phyloP scores from a whole-genome alignment of 306 rosid species.

The Corylus heterophylla region DNA sequence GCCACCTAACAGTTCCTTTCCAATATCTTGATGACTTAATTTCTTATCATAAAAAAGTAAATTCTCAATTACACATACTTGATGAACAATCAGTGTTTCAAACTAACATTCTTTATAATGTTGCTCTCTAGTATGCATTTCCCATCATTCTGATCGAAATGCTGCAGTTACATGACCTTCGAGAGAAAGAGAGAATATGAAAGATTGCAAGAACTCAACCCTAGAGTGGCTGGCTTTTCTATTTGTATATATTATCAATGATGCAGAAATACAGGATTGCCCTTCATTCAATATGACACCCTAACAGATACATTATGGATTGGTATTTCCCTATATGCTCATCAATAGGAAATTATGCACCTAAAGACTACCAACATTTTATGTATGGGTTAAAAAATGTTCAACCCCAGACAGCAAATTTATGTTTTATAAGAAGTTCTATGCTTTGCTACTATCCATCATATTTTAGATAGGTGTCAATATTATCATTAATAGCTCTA shows the following conservation, averaged over 20 bases:
- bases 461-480: background rate
- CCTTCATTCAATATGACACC: background rate
- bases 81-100: background rate
- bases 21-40: background rate
- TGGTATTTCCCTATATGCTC: background rate
- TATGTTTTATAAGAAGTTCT: background rate
- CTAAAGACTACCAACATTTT: background rate
- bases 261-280: background rate
- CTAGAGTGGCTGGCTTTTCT: background rate
- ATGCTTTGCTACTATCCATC: background rate
- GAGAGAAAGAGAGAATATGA: background rate
- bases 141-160: background rate
- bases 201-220: background rate
- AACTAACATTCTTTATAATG: too few relatives aligned
- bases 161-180: background rate
- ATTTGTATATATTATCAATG: background rate
- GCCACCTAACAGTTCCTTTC: background rate
- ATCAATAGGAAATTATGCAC: background rate
- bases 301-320: background rate
- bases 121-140: background rate
- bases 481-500: background rate
- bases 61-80: background rate
- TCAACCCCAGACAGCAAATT: background rate
- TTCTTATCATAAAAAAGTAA: background rate
- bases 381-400: background rate